Percentiles rank a stretch among this genome's conserved stretches.
These are phyloP conservation scores for Aspergillus transmontanensis DNA, from an alignment of 2,329 filamentous ascomycete species.

Conservation along the genomic window DNA sequence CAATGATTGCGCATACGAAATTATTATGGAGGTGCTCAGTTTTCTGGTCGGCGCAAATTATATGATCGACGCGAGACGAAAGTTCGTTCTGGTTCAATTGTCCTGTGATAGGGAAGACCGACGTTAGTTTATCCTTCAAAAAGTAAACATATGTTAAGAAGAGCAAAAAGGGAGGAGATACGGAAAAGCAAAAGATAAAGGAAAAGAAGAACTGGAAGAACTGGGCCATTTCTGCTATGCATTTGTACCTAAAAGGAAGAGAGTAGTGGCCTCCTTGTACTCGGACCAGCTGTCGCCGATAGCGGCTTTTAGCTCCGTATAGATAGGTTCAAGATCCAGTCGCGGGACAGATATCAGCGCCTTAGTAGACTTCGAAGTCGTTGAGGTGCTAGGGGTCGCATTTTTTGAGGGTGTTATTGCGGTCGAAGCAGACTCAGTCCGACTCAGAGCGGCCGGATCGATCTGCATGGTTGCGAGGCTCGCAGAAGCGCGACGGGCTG, in stretches of 20 bases:
- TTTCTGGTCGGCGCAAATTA: conserved; percentile 56
- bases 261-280: conserved; percentile 61
- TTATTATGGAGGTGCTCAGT: conserved; percentile 64
- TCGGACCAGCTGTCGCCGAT: conserved; percentile 62
- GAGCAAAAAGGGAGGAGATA: too few species aligned
- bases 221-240: neutral
- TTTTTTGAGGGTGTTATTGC: conserved; percentile 35
- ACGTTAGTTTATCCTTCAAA: conserved; percentile 19
- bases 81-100: conserved; percentile 65
- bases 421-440: conserved; percentile 42
- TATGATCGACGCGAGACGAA: conserved; percentile 56
- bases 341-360: conserved; percentile 58
- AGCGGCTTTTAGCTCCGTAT: conserved; percentile 61
- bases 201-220: neutral
- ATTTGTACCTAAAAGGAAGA: conserved; percentile 59
- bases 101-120: conserved; percentile 40
- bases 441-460: conserved; percentile 48
- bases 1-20: conserved; percentile 60
- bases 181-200: neutral
- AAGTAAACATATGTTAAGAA: neutral
- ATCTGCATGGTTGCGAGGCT: conserved; percentile 46
- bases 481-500: conserved; percentile 39
- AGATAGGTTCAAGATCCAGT: conserved; percentile 65
- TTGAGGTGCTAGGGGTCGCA: conserved; percentile 29
- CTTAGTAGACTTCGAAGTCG: conserved; percentile 53